Evolutionary conservation across 2,329 filamentous ascomycete genomes (phyloP), one percentile per base, ranked within the genome.

Genomic region (Cytospora paraplurivora): DNA sequence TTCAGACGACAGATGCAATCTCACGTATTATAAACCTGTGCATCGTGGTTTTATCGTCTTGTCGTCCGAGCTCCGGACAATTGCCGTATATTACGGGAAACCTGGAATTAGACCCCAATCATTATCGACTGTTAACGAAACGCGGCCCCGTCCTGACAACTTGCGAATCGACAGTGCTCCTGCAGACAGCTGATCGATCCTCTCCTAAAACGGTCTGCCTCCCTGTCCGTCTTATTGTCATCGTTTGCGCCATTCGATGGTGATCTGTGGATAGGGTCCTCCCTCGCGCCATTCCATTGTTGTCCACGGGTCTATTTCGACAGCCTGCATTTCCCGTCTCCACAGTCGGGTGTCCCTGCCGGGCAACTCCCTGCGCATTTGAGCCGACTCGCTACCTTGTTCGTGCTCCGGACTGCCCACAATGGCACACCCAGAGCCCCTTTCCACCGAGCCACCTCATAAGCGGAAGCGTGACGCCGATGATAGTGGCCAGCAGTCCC

Each of bases 391-490:
- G 32, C n/a, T 38, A 51, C 56, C 47, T 53, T 61, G 59, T 61
- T 62, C 27, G 49, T 64, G 65, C 62, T 65, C 56, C 53, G 65
- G 56, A 52, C 56, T 66, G 58, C 67, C 57, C 69, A 69, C 66
- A 67, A 81, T 81, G 79, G 76, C 78, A 68, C 77, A 79, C 64
- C 56, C 64, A 54, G 64, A 66, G 50, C 53, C 47, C 53, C 61
- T 49, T 50, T 44, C 41, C 19, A 33, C 60, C 1, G 60, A 67
- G 72, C 60, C 77, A 81, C 62, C 71, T 75, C 67, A 76, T 71
- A 82, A 82, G 74, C 78, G 80, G 67, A 82, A 82, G 71, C 79
- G 79, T 68, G 78, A 80, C 66, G 69, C 74, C 63, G 79, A 82
- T 69, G 80, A 82, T 70, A 74, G 70, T 69, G 72, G 69, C 64